Base-by-base conservation (phyloP, 1,284 basidiomycete genomes). In the Puccinia novopanici region DNA sequence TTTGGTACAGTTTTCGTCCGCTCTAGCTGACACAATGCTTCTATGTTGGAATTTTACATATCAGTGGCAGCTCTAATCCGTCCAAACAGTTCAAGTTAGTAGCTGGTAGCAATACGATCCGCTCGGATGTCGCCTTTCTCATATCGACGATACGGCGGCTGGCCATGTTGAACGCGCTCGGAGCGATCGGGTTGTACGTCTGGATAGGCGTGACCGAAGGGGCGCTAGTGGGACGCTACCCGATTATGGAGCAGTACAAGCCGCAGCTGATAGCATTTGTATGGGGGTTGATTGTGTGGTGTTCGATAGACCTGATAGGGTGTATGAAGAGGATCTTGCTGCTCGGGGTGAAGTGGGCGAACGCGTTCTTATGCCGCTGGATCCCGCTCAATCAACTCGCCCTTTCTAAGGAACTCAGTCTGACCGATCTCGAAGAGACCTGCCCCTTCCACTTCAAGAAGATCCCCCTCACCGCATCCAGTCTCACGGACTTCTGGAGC, bases 161-260 rank as follows among this genome's bases (percentile, higher is more conserved):
- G 0, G 82, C 83, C n/a, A 24, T 24, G 13, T 84, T 74, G 54
- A 83, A 84, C 50, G 76, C 82, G 54, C 57, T 85, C 1, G 81
- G 54, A 0, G 34, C 45, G 34, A 13, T 55, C 15, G 59, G 37
- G 17, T 45, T 85, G 2, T 75, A 68, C 27, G 30, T 59, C 55
- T 52, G 54, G 50, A 40, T n/a, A 34, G 15, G 37, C 37, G 6
- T 63, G 61, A 34, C 42, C 61, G 61, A 63, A 37, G 37, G 40
- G 37, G 61, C 3, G 3, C 37, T 63, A 9, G 6, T 63, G 17
- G 34, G 37, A 19, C 37, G 19, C 8, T 63, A 63, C 34, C 61
- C 61, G 61, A 63, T 63, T 9, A 15, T 63, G 19, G 30, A 63
- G 37, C 37, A 22, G 12, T 40, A 63, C 61, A 3, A 40, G 61